A percentile compares a stretch with the other conserved stretches of the same genome.
Evolutionary conservation across 176 grass and related monocot genomes (phyloP).

Genomic region (Chloris gayana): DNA sequence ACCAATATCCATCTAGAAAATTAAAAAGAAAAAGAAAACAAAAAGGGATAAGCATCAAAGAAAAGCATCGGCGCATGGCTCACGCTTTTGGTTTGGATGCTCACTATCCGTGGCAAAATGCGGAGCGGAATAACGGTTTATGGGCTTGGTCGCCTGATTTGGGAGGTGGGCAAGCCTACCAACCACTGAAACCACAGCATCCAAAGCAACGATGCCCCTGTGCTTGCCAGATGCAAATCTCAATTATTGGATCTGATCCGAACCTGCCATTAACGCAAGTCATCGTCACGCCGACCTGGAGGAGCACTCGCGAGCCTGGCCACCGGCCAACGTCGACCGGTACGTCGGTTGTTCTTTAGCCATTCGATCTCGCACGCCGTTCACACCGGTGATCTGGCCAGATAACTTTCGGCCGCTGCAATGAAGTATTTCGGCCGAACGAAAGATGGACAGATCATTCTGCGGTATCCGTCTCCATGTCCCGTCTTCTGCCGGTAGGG

Average conservation of each 20-base stretch:
- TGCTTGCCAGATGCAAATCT: neutral
- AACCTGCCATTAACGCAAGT: neutral
- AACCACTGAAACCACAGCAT: neutral
- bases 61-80: neutral
- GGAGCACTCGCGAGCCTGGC: neutral
- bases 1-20: neutral
- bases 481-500: neutral
- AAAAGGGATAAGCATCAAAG: neutral
- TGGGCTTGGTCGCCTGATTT: neutral
- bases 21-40: no score
- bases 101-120: neutral
- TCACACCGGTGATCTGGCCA: neutral
- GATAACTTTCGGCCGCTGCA: no score
- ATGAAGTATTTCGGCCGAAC: neutral
- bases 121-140: neutral
- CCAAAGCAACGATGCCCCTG: neutral
- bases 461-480: neutral
- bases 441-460: neutral
- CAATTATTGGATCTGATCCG: neutral
- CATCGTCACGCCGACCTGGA: neutral
- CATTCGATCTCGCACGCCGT: neutral
- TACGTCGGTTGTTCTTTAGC: neutral
- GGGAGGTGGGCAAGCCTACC: neutral
- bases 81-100: neutral
- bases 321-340: neutral